Evolutionary conservation across 345 rosid genomes (phyloP).

Genomic region (Kernera saxatilis): DNA sequence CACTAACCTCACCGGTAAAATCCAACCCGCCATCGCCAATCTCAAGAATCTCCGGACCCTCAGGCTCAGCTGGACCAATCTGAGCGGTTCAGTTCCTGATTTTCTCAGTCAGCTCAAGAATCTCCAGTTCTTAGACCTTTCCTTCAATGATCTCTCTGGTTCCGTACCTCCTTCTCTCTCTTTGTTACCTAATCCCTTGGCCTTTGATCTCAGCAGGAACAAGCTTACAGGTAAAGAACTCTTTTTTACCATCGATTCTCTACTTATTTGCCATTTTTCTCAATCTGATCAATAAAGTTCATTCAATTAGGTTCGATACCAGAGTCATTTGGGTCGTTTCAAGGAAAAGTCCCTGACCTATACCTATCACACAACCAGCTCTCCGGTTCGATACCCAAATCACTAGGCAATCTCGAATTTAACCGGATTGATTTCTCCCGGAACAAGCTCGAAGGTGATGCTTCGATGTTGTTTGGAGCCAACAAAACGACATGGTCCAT

Average conservation of each 20-base stretch:
- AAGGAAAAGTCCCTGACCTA: conserved; percentile 29
- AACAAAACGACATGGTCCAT: conserved; percentile 26
- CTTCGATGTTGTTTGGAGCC: conserved; percentile 44
- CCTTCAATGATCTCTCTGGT: conserved; percentile 61
- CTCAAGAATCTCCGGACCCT: conserved; percentile 49
- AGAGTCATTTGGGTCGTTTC: conserved; percentile 47
- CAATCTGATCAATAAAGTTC: no score
- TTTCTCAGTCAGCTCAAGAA: conserved; percentile 46
- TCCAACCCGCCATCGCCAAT: conserved; percentile 51
- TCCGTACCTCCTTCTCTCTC: conserved; percentile 49
- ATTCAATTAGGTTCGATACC: conserved; percentile 44
- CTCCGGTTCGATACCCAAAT: conserved; percentile 51
- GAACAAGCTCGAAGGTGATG: conserved; percentile 58
- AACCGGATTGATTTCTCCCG: conserved; percentile 48
- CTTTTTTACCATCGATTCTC: background rate
- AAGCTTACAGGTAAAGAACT: background rate
- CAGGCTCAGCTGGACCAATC: conserved; percentile 49
- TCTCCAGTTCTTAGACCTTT: conserved; percentile 46
- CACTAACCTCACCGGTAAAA: conserved; percentile 54
- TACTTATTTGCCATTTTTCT: background rate
- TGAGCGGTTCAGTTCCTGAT: conserved; percentile 52
- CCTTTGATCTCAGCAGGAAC: conserved; percentile 3
- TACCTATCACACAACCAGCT: conserved; percentile 62
- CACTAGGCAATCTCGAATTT: conserved; percentile 47
- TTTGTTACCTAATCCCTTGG: conserved; percentile 25